Base-by-base conservation (phyloP, 2,329 filamentous ascomycete genomes). In the Neocatenulostroma microsporum region DNA sequence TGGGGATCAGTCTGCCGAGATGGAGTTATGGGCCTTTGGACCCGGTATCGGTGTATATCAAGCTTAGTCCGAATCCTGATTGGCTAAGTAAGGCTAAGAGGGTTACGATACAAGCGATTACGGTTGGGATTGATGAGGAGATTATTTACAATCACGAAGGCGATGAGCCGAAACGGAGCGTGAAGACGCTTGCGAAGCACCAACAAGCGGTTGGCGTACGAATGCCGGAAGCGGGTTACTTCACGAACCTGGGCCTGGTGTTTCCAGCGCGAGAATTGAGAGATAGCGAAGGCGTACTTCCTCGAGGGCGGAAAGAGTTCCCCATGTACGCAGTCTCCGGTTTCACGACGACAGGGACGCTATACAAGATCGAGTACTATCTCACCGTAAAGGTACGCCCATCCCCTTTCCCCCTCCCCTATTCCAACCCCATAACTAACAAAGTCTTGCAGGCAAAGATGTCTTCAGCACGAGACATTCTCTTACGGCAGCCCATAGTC, bases 321-420 rank as follows among this genome's bases (percentile, higher is more conserved):
- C 91, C 91, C 5, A 78, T 84, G 58, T 94, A 95, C 58, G 78
- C 83, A 38, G 82, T 95, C 30, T 80, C 76, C 21, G 89, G 88
- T 1, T 98, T 98, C 55, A 95, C 91, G 1, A 96, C 91, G 0
- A 84, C 84, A 6, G 93, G 86, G 21, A 89, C 82, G 23, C 73
- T 98, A 11, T 98, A 98, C 69, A 96, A 95, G 63, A 94, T 98
- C 58, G 89, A 98, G 63, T 98, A 95, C 58, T 98, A 89, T 60
- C 67, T 96, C 37, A 87, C 79, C 35, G 85, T 96, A 46, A 95
- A 94, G 78, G 89, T 94, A 70, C 34, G 57, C 7, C 17, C 23
- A n/a, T n/a, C 6, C n/a, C 23, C 15, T 13, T 12, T 21, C 15
- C 19, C 13, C 25, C n/a, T n/a, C n/a, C 36, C 24, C 18, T 37